Conservation (phyloP, 2,329 filamentous ascomycete genomes). For the Aspergillus sp. region DNA sequence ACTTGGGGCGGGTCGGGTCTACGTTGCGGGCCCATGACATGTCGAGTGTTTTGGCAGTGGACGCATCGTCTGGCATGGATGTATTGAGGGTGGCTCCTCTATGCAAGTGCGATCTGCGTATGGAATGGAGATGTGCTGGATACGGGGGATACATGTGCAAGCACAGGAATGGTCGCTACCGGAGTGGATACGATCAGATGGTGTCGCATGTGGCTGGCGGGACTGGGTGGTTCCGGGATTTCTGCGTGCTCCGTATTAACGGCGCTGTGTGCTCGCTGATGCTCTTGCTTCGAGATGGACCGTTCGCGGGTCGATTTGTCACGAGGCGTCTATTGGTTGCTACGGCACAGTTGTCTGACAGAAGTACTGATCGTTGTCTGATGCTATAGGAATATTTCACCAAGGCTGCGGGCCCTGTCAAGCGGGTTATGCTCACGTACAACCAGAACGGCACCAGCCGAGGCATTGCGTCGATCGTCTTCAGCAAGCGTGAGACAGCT, state of each 20-base stretch:
- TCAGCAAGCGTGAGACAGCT: conserved; percentile 70
- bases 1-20: no score
- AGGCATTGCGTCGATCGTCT: conserved; percentile 83
- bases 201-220: no score
- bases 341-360: conserved; percentile 15
- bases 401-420: conserved; percentile 79
- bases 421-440: conserved; percentile 84
- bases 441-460: conserved; percentile 85
- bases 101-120: not conserved
- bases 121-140: not conserved
- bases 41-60: not conserved
- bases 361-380: conserved; percentile 39
- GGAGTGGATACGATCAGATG: no score
- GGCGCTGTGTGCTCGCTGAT: conserved; percentile 53
- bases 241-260: conserved; percentile 32
- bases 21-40: not conserved
- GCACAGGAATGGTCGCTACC: not conserved
- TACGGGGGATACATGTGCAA: not conserved
- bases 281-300: conserved; percentile 26
- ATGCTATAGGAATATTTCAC: conserved; percentile 86
- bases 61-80: not conserved
- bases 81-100: not conserved
- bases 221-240: no score
- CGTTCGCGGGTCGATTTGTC: conserved; percentile 17
- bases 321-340: conserved; percentile 15